These are phyloP conservation scores for Celoporthe dispersa DNA, from an alignment of 2,329 filamentous ascomycete species.

Conservation along the genomic window DNA sequence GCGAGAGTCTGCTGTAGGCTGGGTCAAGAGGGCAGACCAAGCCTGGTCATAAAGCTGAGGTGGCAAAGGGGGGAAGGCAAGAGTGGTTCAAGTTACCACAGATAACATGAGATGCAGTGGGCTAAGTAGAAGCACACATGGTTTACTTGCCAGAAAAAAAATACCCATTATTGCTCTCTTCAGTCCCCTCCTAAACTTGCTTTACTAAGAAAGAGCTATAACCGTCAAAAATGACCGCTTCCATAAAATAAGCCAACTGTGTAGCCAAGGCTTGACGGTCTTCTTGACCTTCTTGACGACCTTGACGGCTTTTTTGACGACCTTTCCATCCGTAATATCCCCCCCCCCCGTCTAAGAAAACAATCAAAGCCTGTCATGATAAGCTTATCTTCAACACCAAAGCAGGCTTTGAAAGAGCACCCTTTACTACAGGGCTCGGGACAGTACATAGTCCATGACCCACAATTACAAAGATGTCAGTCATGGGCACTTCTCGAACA, in stretches of 20 bases:
- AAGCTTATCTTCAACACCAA: not conserved
- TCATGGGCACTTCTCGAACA: not conserved
- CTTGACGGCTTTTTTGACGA: too few species aligned
- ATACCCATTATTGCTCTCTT: not conserved
- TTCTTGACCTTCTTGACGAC: too few species aligned
- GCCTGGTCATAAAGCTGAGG: not conserved
- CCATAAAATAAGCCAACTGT: too few species aligned
- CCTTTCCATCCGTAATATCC: too few species aligned
- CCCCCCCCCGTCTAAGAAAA: too few species aligned
- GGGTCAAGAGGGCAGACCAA: not conserved
- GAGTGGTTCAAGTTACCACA: not conserved
- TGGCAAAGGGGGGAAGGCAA: not conserved
- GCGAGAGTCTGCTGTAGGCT: constrained; percentile 74
- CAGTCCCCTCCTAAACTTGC: too few species aligned
- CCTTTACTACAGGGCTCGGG: too few species aligned
- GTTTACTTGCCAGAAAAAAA: not conserved
- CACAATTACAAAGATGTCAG: not conserved
- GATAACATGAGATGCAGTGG: not conserved
- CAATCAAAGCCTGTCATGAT: rapidly evolving
- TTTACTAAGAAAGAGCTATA: too few species aligned
- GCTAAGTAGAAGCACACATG: not conserved
- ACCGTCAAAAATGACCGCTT: too few species aligned
- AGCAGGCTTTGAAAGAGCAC: not conserved
- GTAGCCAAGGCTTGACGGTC: too few species aligned
- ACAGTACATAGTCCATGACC: not conserved